These are phyloP conservation scores for Calonectria leucothoes DNA, from an alignment of 2,329 filamentous ascomycete species.

Conservation along the genomic window DNA sequence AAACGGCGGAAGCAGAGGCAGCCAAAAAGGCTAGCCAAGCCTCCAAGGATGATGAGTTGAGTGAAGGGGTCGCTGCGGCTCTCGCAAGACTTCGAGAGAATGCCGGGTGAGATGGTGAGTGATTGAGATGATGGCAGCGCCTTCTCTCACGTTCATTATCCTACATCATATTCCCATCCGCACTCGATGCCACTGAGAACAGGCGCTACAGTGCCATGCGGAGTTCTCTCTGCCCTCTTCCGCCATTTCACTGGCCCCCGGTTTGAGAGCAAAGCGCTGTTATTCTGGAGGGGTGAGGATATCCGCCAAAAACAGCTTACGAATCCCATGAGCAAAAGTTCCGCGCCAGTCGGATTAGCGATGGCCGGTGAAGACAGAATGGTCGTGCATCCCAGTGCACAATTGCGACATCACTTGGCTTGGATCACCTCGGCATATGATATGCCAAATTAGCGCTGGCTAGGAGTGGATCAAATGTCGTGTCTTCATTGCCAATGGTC, in stretches of 20 bases:
- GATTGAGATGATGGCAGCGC: too few species aligned
- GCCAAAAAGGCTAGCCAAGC: constrained; percentile 34
- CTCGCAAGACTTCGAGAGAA: constrained; percentile 67
- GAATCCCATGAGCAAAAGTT: neutral
- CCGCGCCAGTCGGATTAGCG: too few species aligned
- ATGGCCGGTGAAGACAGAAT: neutral
- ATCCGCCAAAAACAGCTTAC: neutral
- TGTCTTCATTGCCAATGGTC: neutral
- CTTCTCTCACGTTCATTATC: neutral
- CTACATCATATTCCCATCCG: neutral
- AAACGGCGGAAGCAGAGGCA: constrained; percentile 45
- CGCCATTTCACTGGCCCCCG: neutral
- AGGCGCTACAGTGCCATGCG: neutral
- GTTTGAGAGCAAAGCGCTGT: neutral
- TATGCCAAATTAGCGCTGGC: neutral
- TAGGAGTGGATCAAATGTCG: neutral
- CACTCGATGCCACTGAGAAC: neutral
- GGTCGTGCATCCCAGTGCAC: neutral
- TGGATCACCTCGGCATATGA: neutral
- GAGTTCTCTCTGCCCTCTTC: neutral
- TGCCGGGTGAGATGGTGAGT: constrained; percentile 32
- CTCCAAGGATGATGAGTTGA: constrained; percentile 55
- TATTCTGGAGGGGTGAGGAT: neutral
- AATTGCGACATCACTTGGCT: neutral
- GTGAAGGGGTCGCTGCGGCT: constrained; percentile 70